These are phyloP conservation scores for Exutisphaerella laricina DNA, from an alignment of 2,329 filamentous ascomycete genomes.

Conservation along the genomic window DNA sequence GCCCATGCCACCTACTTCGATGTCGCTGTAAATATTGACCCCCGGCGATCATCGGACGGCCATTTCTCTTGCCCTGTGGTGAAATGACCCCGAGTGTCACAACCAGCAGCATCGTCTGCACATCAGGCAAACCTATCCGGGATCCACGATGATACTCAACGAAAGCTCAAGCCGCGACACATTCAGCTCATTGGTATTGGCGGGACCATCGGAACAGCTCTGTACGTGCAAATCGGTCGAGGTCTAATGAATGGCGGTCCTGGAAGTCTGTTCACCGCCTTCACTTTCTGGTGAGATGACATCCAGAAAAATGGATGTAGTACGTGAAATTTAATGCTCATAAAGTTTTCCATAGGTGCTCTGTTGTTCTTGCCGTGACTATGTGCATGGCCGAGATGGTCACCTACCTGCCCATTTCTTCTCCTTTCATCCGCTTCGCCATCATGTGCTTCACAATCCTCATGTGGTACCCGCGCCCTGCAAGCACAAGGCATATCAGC, in stretches of 20 bases:
- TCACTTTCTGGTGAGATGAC: conserved; percentile 37
- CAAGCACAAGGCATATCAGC: conserved; percentile 62
- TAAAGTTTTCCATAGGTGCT: conserved; percentile 15
- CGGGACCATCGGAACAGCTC: conserved; percentile 45
- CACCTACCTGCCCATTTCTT: conserved; percentile 68
- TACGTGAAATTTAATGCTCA: not conserved
- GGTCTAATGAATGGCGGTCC: conserved; percentile 45
- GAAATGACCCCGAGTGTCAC: too few species aligned
- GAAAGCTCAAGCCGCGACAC: conserved; percentile 42
- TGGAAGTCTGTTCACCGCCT: conserved; percentile 43
- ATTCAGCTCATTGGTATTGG: conserved; percentile 42
- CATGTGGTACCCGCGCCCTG: conserved; percentile 63
- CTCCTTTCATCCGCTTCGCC: conserved; percentile 72
- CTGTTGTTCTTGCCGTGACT: conserved; percentile 22
- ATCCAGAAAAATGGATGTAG: not conserved
- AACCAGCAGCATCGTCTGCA: too few species aligned
- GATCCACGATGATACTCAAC: conserved; percentile 35
- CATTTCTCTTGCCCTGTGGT: too few species aligned
- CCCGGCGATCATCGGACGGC: too few species aligned
- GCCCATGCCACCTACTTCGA: too few species aligned
- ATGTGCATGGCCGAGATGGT: conserved; percentile 66
- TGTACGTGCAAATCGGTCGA: conserved; percentile 44
- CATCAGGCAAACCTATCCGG: conserved; percentile 22
- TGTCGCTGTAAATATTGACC: too few species aligned
- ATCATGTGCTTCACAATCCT: conserved; percentile 66